Evolutionary conservation across 164 flowering plant genomes (phyloP), one percentile per base, ranked within the genome.

Genomic region (Vitis rotundifolia): DNA sequence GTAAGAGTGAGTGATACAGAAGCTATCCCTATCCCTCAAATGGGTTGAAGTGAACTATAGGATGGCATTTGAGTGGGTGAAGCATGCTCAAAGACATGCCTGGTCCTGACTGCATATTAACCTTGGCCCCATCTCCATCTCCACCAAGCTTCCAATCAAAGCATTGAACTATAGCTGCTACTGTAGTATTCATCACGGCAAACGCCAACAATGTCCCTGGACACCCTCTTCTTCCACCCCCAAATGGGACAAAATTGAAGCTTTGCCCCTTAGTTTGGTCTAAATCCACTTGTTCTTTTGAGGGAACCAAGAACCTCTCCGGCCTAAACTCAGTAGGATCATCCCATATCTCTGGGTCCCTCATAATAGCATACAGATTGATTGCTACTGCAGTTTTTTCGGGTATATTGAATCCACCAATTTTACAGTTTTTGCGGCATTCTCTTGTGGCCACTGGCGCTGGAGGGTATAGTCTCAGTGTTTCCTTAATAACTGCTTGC

Each of bases 91-190:
- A 18, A 5, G 64, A 26, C 37, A 72, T 28, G 48, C 75, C 70
- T 0, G 44, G 29, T 9, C 15, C 47, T 2, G 51, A 72, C 26
- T n/a, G n/a, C n/a, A n/a, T n/a, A n/a, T n/a, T n/a, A n/a, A n/a
- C n/a, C n/a, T n/a, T n/a, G n/a, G n/a, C n/a, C n/a, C n/a, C 68
- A 49, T 31, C 53, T 14, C 63, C 64, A 26, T 26, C 47, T 29
- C 44, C 7, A 12, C 6, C 47, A 52, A 60, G 60, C 16, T 72
- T 60, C 75, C 69, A 60, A 59, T 66, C 70, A 60, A 72, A 72
- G 48, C 75, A 72, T 16, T 72, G 75, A 66, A 72, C 75, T 52
- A 72, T 22, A 12, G 70, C 59, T 1, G 70, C 70, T 28, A 66
- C 50, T 19, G 66, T 16, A 49, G 59, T 22, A 13, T 66, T 57